Evolutionary conservation across 2,329 filamentous ascomycete genomes (phyloP), one percentile per base, ranked within the genome.

Genomic region (Fusarium compactum): DNA sequence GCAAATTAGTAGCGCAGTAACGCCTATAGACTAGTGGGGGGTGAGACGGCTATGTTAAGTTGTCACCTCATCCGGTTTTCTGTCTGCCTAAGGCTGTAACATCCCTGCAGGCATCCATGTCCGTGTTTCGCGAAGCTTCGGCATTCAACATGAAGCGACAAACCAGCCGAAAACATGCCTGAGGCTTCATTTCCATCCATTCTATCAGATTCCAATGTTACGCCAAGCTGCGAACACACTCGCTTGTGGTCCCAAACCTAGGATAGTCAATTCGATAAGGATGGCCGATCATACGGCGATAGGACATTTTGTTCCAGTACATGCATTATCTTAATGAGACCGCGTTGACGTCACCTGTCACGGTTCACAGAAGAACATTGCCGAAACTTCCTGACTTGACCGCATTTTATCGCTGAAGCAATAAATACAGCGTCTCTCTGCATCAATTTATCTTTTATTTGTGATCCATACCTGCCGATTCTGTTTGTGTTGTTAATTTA

Each of bases 261-360:
- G 59, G 12, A 40, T 40, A 45, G 45, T 45, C 27, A 24, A 3
- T 20, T 15, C 9, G 34, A 53, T 43, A 53, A 55, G 38, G 18
- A 22, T 38, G 24, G 44, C 25, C 27, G 14, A 61, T 70, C 57
- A 43, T 47, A 10, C 53, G 41, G 63, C 20, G 16, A 44, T 12
- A n/a, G 30, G 12, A n/a, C 18, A 25, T 44, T 38, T 27, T 18
- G 14, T 30, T 22, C 30, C 11, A 14, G 12, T 25, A 6, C 5
- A 34, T 34, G 32, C 16, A 34, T 16, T 34, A 40, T n/a, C n/a
- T n/a, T n/a, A n/a, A n/a, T n/a, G n/a, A n/a, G n/a, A n/a, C 22
- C 18, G 40, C 11, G 22, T 70, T 70, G 68, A 70, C 68, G 68
- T 70, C 68, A 70, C 45, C 14, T 22, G n/a, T n/a, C 24, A 44